Evolutionary conservation across 2,329 filamentous ascomycete genomes (phyloP), one percentile per base, ranked within the genome.

Genomic region (Ophiostoma ulmi): DNA sequence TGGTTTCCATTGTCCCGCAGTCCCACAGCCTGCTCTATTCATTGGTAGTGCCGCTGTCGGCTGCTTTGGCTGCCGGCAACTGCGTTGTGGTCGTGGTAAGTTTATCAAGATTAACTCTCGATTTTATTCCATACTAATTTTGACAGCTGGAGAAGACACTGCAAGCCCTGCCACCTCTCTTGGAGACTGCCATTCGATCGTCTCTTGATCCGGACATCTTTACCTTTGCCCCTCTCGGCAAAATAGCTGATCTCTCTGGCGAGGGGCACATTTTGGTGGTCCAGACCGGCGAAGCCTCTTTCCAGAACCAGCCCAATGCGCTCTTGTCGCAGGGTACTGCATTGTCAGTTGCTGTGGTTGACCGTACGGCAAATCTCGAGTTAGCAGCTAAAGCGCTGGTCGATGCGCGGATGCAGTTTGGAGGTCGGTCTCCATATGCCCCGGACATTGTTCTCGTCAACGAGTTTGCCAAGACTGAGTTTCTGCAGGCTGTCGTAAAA

Each of bases 401-500:
- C 0, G 79, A 78, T 0, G 86, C 87, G 1, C 80, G 86, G 1
- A 86, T 89, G 74, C 78, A 79, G 17, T 86, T 88, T 39, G 80
- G 83, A 1, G 87, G 87, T 2, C 80, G 77, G 1, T 89, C 87
- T 0, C 82, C 86, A 0, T 90, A 89, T 75, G 84, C 86, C 0
- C 88, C 88, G 0, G 87, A 90, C 74, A 39, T 89, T 0, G 84
- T 90, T 0, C 77, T 90, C 0, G 87, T 90, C n/a, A 88, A 90
- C 72, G 88, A 90, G 73, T 90, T 84, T 72, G 80, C 82, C 3
- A 85, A 85, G 78, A 81, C 84, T 70, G 80, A 81, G 0, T 88
- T 90, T 73, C 76, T 87, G 0, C 80, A 84, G 66, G 83, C 83
- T 0, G 80, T 83, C 5, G 76, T 83, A 17, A 78, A 79, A 52